phyloP scores from a whole-genome alignment of 169 alveolate genomes.

The Plasmodium billcollinsi region DNA sequence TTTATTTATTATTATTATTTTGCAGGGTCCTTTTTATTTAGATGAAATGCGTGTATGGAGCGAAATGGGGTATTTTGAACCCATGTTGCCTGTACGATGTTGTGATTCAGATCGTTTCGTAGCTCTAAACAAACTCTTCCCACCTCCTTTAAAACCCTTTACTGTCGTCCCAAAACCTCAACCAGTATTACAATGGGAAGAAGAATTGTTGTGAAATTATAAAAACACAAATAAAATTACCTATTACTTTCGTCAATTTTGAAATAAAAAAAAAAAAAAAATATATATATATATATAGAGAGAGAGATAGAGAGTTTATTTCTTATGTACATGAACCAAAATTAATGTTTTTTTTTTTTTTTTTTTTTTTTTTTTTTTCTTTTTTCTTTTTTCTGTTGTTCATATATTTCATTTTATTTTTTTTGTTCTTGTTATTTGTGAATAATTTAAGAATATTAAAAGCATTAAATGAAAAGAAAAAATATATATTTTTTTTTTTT shows the following conservation, averaged over 20 bases:
- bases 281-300: constrained; percentile 3
- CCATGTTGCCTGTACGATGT: constrained; percentile 84
- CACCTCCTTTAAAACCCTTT: constrained; percentile 83
- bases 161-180: constrained; percentile 80
- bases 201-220: constrained; percentile 12
- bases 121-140: constrained; percentile 80
- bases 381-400: background rate
- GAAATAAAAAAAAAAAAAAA: background rate
- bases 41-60: constrained; percentile 82
- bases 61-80: constrained; percentile 81
- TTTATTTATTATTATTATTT: background rate
- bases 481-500: too few species aligned
- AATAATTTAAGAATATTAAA: background rate
- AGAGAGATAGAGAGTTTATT: too few species aligned
- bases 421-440: background rate
- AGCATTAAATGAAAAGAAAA: background rate
- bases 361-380: background rate
- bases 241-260: background rate
- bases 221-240: too few species aligned
- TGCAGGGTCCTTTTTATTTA: constrained; percentile 79
- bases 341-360: background rate
- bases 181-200: constrained; percentile 70
- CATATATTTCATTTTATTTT: background rate
- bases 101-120: constrained; percentile 80
- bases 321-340: too few species aligned